phyloP scores from a whole-genome alignment of 768 basidiomycete species.

The Mycena olivaceomarginata region DNA sequence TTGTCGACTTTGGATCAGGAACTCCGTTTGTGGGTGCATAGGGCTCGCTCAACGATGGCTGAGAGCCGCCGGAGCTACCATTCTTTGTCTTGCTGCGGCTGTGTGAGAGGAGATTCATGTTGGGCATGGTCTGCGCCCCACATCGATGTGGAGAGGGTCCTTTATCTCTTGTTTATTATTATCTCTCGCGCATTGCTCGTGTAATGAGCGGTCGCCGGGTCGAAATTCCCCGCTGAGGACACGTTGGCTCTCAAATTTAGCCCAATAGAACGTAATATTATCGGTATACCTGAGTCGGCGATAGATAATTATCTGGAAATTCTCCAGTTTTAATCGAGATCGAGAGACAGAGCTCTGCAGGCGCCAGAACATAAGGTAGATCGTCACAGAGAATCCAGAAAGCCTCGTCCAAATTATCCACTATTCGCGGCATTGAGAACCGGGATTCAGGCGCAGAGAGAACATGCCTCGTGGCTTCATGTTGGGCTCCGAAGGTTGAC shows the following conservation, averaged over 20 bases:
- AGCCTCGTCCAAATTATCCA: neutral
- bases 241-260: neutral
- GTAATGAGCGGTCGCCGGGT: neutral
- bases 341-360: neutral
- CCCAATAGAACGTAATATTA: neutral
- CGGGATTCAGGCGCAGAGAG: neutral
- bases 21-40: neutral
- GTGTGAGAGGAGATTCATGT: constrained; percentile 1
- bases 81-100: neutral
- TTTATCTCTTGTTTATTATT: constrained; percentile 3
- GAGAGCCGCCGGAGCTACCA: neutral
- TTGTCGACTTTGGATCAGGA: neutral
- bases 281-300: neutral
- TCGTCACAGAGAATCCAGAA: neutral
- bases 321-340: neutral
- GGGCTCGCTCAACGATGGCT: neutral
- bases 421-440: neutral
- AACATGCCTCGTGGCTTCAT: neutral
- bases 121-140: neutral
- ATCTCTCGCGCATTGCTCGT: neutral
- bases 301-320: neutral
- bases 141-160: neutral
- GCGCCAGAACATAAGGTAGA: neutral
- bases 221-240: neutral
- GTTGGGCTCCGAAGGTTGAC: neutral